Evolutionary conservation across 257 asterid genomes (phyloP), one percentile per base, ranked within the genome.

Genomic region (Linaria vulgaris): DNA sequence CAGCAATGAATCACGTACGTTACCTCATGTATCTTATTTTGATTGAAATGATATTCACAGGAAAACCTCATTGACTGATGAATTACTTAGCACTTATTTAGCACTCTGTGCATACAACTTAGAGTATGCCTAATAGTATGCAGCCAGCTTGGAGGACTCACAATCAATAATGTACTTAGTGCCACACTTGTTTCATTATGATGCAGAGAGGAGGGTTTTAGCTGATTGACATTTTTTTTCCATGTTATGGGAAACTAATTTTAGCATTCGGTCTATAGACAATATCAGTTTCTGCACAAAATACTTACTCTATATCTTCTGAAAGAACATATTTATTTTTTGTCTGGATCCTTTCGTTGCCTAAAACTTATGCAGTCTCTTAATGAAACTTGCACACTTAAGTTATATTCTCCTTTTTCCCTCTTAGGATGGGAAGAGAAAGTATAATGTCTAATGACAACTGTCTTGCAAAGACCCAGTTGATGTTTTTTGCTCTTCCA

Each of bases 1-100:
- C 97, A 20, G 95, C 99, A 24, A 94, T 94, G 96, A 90, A 90
- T 73, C 96, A 87, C 62, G 97, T 94, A 90, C 50, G 86, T 77
- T 39, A 58, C 45, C 59, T 54, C 34, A 24, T 59, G 50, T 44
- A 63, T 56, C 52, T 30, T 38, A 48, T 20, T n/a, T n/a, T 65
- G 37, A 54, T 44, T 49, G 12, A 55, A 34, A 63, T 54, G 30
- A 60, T 37, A 59, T 64, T 25, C 19, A 31, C 12, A 59, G 44
- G 19, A 13, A 51, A 51, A 25, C 46, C 22, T 51, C 4, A 27
- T 2, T 27, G 6, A 6, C 34, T 6, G 6, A 27, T 27, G 6
- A 2, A 6, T 27, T 27, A 27, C 34, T 27, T 27, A 27, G n/a
- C 34, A 27, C 6, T 27, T 27, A 27, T 27, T 27, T 27, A 53